Evolutionary conservation across 2,329 filamentous ascomycete species (phyloP).

Genomic region (Penicillium sp.): DNA sequence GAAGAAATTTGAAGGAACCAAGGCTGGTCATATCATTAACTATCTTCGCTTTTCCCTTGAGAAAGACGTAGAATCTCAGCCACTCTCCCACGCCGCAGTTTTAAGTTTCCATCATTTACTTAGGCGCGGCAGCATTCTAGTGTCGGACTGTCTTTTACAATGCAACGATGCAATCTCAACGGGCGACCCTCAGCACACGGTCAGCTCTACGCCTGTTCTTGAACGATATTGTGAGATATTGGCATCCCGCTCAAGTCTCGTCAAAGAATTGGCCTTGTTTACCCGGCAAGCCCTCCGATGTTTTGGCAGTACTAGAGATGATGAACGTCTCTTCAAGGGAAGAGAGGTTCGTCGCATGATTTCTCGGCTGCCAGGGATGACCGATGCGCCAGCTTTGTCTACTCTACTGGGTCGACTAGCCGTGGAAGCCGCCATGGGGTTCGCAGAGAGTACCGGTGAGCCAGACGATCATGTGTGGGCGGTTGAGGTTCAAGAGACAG

Average conservation of each 20-base stretch:
- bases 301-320: slow-evolving; percentile 32
- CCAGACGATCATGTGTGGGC: slow-evolving; percentile 46
- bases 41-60: slow-evolving; percentile 32
- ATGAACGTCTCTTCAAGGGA: slow-evolving; percentile 30
- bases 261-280: slow-evolving; percentile 42
- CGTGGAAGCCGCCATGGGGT: slow-evolving; percentile 46
- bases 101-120: slow-evolving; percentile 32
- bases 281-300: slow-evolving; percentile 41
- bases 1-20: slow-evolving; percentile 24
- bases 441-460: slow-evolving; percentile 45
- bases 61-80: slow-evolving; percentile 26
- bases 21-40: slow-evolving; percentile 33
- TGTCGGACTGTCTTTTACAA: slow-evolving; percentile 36
- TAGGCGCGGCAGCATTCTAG: slow-evolving; percentile 39
- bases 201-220: slow-evolving; percentile 28
- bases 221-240: slow-evolving; percentile 37
- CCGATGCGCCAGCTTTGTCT: slow-evolving; percentile 28
- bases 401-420: slow-evolving; percentile 41
- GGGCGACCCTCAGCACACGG: slow-evolving; percentile 11
- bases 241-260: slow-evolving; percentile 34
- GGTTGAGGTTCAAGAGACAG: slow-evolving; percentile 42
- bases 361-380: slow-evolving; percentile 30
- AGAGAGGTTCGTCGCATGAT: slow-evolving; percentile 34
- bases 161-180: slow-evolving; percentile 29
- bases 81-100: slow-evolving; percentile 5